Conservation (phyloP, 2,329 filamentous ascomycete species). For the Nigrospora osmanthi region DNA sequence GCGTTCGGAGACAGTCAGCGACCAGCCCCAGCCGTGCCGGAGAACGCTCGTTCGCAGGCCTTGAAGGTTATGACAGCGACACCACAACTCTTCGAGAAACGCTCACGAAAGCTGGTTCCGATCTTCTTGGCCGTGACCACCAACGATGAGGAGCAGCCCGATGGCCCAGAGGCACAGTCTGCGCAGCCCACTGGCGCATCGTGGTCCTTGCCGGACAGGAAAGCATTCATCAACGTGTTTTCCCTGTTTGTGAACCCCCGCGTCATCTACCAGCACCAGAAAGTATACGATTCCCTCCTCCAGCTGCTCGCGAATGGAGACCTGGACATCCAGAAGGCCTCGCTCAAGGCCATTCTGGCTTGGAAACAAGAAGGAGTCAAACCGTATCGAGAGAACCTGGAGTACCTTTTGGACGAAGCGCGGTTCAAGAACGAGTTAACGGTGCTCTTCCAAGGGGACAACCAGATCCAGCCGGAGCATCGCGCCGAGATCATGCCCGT, state of each 20-base stretch:
- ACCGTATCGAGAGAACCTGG: constrained; percentile 76
- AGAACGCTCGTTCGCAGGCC: constrained; percentile 65
- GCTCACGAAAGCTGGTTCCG: constrained; percentile 77
- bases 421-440: constrained; percentile 92
- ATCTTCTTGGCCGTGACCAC: constrained; percentile 77
- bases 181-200: constrained; percentile 20
- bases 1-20: constrained; percentile 59
- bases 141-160: constrained; percentile 35
- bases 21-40: constrained; percentile 38
- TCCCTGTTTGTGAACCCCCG: constrained; percentile 80
- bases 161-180: constrained; percentile 13
- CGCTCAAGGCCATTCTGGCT: constrained; percentile 75
- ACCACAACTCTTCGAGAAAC: constrained; percentile 75
- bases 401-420: constrained; percentile 82
- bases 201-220: constrained; percentile 76
- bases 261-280: constrained; percentile 68
- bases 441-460: constrained; percentile 72
- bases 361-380: constrained; percentile 78
- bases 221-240: constrained; percentile 74
- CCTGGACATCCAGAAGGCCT: constrained; percentile 76
- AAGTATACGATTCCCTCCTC: constrained; percentile 70
- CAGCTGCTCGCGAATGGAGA: constrained; percentile 80
- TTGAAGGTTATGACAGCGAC: constrained; percentile 68
- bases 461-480: constrained; percentile 66
- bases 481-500: constrained; percentile 72